These are phyloP conservation scores for Haematococcus lacustris DNA, from an alignment of 139 green algal genomes.

Conservation along the genomic window DNA sequence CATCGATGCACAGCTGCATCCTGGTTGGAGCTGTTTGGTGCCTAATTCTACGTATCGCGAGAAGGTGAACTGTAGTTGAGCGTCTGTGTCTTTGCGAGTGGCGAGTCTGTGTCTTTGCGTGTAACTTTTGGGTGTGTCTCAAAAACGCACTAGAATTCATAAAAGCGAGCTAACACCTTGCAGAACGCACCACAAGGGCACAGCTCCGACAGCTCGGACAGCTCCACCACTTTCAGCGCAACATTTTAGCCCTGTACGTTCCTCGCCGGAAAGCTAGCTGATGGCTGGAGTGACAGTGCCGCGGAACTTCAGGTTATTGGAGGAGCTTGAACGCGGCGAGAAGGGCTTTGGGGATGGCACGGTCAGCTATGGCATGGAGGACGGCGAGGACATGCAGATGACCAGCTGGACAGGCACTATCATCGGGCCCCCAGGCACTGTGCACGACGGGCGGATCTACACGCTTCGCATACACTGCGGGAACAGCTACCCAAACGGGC, in stretches of 20 bases:
- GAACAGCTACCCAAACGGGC: slow-evolving; percentile 74
- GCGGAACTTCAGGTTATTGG: slow-evolving; percentile 94
- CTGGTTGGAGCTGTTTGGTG: not conserved
- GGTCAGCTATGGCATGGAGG: slow-evolving; percentile 94
- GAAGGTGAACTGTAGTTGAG: not conserved
- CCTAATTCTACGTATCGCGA: not conserved
- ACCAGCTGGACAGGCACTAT: slow-evolving; percentile 94
- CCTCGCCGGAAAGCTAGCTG: not conserved
- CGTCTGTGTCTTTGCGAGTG: not conserved
- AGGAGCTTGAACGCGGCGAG: slow-evolving; percentile 50
- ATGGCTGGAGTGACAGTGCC: slow-evolving; percentile 63
- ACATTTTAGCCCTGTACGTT: not conserved
- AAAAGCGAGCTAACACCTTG: no score
- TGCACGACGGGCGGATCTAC: slow-evolving; percentile 91
- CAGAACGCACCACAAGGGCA: not conserved
- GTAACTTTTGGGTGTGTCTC: not conserved
- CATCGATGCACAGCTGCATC: slow-evolving; percentile 15
- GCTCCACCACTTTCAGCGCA: not conserved
- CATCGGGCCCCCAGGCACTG: slow-evolving; percentile 81
- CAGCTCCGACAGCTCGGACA: not conserved
- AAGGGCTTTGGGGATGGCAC: slow-evolving; percentile 91
- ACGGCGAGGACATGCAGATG: slow-evolving; percentile 88
- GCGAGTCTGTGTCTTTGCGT: not conserved
- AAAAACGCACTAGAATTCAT: no score
- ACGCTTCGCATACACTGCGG: slow-evolving; percentile 71